A percentile compares a stretch with the other conserved stretches of the same genome.
Evolutionary conservation across 805 yeast species (phyloP).

Genomic region (Saccharomycopsis sp.): DNA sequence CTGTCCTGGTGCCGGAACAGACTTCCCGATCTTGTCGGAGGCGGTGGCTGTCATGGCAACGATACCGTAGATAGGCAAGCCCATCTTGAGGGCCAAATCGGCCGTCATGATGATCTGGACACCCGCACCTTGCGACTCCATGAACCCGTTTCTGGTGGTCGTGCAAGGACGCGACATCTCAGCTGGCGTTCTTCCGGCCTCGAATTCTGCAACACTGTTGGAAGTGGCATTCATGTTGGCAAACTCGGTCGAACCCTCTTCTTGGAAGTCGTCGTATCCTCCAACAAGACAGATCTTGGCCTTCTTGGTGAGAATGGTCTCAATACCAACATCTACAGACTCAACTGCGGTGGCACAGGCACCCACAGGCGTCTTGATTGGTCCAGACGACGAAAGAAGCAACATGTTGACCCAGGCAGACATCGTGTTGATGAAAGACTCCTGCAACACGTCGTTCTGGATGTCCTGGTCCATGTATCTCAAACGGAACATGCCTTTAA

Average conservation of each 20-base stretch:
- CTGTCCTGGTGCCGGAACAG: conserved; percentile 99
- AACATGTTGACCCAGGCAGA: conserved; percentile 99
- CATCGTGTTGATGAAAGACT: conserved; percentile 98
- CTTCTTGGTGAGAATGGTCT: conserved; percentile 86
- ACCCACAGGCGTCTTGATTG: conserved; percentile 98
- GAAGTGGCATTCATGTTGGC: conserved; percentile 99
- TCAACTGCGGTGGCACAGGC: conserved; percentile 99
- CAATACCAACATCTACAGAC: conserved; percentile 93
- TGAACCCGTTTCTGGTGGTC: conserved; percentile 92
- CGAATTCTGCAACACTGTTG: conserved; percentile 79
- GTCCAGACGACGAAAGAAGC: conserved; percentile 94
- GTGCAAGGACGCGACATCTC: conserved; percentile 99
- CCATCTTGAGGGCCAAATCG: conserved; percentile 91
- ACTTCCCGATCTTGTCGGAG: conserved; percentile 96
- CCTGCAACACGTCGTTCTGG: conserved; percentile 95
- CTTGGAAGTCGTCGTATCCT: conserved; percentile 99
- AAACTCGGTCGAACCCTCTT: conserved; percentile 96
- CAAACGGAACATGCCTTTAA: conserved; percentile 96
- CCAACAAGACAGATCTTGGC: conserved; percentile 97
- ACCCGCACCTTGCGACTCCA: conserved; percentile 99
- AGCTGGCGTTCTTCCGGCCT: conserved; percentile 93
- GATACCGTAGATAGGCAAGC: conserved; percentile 97
- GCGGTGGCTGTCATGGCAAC: conserved; percentile 95
- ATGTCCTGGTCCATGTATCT: conserved; percentile 90
- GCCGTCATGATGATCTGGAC: conserved; percentile 95